A percentile compares a stretch with the other conserved stretches of the same genome.
These are phyloP conservation scores for Eremomyces bilateralis DNA, from an alignment of 495 filamentous ascomycete species.

Conservation along the genomic window DNA sequence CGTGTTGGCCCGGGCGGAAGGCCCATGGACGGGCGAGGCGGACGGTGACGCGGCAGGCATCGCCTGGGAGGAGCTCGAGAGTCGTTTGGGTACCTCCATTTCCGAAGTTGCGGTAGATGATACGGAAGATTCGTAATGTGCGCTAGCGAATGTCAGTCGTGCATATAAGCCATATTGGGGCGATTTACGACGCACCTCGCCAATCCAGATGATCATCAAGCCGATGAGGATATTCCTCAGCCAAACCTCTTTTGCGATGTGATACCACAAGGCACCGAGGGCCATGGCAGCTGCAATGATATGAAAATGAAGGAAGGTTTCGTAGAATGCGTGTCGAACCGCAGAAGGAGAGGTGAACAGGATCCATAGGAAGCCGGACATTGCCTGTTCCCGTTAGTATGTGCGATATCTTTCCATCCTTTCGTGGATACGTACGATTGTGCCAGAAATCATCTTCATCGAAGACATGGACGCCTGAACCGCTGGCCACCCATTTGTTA, in stretches of 20 bases:
- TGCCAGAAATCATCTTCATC: too few relatives aligned
- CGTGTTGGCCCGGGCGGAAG: constrained; percentile 68
- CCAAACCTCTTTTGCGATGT: constrained; percentile 33
- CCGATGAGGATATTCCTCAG: constrained; percentile 45
- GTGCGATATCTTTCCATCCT: not conserved
- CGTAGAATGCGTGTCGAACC: constrained; percentile 85
- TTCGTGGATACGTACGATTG: constrained; percentile 8
- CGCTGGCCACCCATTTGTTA: constrained; percentile 38
- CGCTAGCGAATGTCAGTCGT: constrained; percentile 19
- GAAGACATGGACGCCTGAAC: constrained; percentile 16
- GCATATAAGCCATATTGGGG: not conserved
- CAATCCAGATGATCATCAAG: constrained; percentile 50
- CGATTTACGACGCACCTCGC: constrained; percentile 28
- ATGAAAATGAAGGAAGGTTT: constrained; percentile 74
- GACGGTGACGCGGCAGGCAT: constrained; percentile 64
- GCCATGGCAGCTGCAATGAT: constrained; percentile 41
- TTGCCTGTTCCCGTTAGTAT: constrained; percentile 5
- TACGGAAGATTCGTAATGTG: constrained; percentile 37
- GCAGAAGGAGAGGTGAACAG: constrained; percentile 42
- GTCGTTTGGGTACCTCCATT: constrained; percentile 42
- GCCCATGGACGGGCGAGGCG: constrained; percentile 53
- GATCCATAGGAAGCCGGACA: constrained; percentile 35
- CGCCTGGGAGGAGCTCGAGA: constrained; percentile 59
- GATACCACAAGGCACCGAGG: constrained; percentile 47
- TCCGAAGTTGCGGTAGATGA: constrained; percentile 51